Conservation (phyloP, 352 stramenopile genomes). For the Phytophthora gonapodyides region DNA sequence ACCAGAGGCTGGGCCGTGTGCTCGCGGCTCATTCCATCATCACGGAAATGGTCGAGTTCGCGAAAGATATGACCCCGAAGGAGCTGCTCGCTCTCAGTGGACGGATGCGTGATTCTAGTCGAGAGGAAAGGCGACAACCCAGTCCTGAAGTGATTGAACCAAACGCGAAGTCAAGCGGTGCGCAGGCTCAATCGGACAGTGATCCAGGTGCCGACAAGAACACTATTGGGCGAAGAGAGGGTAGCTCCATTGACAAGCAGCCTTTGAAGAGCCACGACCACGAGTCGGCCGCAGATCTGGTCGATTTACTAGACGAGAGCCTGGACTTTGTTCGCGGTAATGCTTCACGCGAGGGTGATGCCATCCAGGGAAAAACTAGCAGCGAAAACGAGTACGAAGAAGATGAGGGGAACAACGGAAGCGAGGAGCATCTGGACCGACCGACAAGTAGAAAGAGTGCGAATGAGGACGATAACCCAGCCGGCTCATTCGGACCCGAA, state of each 20-base stretch:
- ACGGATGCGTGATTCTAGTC: slow-evolving; percentile 20
- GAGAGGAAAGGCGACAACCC: slow-evolving; percentile 6
- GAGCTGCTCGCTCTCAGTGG: slow-evolving; percentile 33
- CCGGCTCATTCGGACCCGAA: slow-evolving; percentile 12
- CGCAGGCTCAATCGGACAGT: neutral
- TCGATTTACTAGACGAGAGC: slow-evolving; percentile 67
- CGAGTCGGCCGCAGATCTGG: slow-evolving; percentile 42
- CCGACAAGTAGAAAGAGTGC: neutral
- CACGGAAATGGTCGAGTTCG: slow-evolving; percentile 65
- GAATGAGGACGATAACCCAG: neutral
- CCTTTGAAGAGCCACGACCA: slow-evolving; percentile 11
- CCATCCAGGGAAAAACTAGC: slow-evolving; percentile 5
- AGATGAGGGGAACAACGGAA: slow-evolving; percentile 15
- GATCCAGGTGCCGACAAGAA: neutral
- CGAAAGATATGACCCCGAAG: slow-evolving; percentile 38
- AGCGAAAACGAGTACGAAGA: slow-evolving; percentile 15
- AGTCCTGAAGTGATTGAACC: neutral
- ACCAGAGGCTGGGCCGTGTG: slow-evolving; percentile 74
- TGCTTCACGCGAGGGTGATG: slow-evolving; percentile 10
- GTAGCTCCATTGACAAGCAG: neutral
- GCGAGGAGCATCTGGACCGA: neutral
- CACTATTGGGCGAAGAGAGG: neutral
- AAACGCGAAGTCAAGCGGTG: slow-evolving; percentile 3
- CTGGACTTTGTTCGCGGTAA: slow-evolving; percentile 31
- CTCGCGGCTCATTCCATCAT: slow-evolving; percentile 77